Conservation (phyloP, 768 basidiomycete genomes). For the Rhodosporidiobolus odoratus region DNA sequence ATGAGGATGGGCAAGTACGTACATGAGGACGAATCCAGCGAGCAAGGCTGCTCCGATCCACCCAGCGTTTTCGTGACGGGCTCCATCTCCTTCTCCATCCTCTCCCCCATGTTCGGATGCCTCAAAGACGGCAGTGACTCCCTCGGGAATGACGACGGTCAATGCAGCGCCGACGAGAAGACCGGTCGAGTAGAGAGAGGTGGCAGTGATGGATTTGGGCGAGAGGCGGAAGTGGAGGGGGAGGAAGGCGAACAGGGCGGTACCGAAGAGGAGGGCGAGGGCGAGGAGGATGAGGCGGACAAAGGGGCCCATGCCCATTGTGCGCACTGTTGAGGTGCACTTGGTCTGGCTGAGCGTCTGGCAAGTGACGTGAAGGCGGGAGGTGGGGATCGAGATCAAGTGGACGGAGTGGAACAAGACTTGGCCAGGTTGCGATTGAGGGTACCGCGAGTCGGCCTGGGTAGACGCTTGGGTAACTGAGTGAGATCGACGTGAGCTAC, state of each 20-base stretch:
- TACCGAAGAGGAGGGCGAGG: slow-evolving; percentile 45
- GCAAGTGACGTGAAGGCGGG: too few species aligned
- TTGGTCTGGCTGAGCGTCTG: too few species aligned
- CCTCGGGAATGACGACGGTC: slow-evolving; percentile 91
- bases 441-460: too few species aligned
- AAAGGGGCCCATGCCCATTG: slow-evolving; percentile 23
- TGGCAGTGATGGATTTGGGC: slow-evolving; percentile 51
- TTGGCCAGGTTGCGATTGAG: too few species aligned
- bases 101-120: slow-evolving; percentile 1
- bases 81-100: not conserved
- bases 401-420: too few species aligned
- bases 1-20: not conserved
- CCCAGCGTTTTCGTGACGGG: slow-evolving; percentile 32
- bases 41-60: slow-evolving; percentile 46
- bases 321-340: too few species aligned
- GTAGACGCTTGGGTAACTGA: too few species aligned
- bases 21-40: slow-evolving; percentile 42
- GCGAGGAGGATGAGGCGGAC: slow-evolving; percentile 45
- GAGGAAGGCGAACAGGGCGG: slow-evolving; percentile 64
- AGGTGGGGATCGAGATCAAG: too few species aligned
- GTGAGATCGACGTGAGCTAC: too few species aligned
- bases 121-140: slow-evolving; percentile 48
- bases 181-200: not conserved
- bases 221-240: slow-evolving; percentile 71
- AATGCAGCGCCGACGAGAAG: slow-evolving; percentile 82